These are phyloP conservation scores for Ichthyophthirius multifiliis DNA, from an alignment of 169 alveolate species.

Conservation along the genomic window DNA sequence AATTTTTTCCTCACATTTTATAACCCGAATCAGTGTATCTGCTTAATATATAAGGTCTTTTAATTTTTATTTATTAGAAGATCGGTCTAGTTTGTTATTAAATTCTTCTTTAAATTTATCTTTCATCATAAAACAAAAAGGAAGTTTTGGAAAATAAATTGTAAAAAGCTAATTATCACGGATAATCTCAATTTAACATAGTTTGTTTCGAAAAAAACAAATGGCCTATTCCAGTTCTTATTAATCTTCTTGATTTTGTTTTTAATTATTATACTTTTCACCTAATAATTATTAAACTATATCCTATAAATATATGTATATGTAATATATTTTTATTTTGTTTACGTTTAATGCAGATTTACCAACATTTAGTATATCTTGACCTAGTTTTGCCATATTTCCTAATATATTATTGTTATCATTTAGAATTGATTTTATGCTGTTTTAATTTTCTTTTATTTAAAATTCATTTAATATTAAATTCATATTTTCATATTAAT, in stretches of 20 bases:
- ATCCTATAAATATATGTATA: neutral
- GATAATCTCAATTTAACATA: constrained; percentile 22
- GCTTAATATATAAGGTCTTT: constrained; percentile 20
- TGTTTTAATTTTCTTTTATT: neutral
- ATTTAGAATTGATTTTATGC: neutral
- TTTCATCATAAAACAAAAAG: constrained; percentile 13
- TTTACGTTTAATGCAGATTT: neutral
- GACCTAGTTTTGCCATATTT: constrained; percentile 14
- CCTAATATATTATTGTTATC: constrained; percentile 1
- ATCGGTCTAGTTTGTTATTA: constrained; percentile 17
- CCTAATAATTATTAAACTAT: neutral
- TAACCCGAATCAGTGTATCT: neutral
- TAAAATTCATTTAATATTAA: constrained; percentile 27
- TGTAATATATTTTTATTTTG: neutral
- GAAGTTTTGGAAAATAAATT: constrained; percentile 28
- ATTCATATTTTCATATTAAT: constrained; percentile 16
- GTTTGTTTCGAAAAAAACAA: constrained; percentile 22
- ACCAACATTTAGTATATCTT: neutral
- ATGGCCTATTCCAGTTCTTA: constrained; percentile 10
- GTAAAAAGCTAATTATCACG: constrained; percentile 25
- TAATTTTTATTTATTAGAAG: constrained; percentile 23
- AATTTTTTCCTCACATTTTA: constrained; percentile 28
- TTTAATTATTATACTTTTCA: neutral
- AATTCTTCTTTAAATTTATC: constrained; percentile 23
- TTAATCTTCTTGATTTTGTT: constrained; percentile 1